Base-by-base conservation (phyloP, 208 protist species). In the Trichomonas gallinae region DNA sequence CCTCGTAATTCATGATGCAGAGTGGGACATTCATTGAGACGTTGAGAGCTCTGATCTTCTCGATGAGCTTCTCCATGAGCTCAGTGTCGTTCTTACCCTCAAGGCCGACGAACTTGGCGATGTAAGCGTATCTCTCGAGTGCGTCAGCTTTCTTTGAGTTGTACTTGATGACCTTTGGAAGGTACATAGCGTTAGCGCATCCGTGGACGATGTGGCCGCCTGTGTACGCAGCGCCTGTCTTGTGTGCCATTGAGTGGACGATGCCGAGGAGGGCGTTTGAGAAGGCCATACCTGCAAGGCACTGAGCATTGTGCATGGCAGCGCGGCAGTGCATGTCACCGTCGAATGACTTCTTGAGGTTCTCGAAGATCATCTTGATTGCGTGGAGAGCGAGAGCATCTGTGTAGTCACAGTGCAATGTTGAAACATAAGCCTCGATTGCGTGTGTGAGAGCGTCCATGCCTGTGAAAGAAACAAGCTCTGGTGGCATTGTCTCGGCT, bases 211-310 rank as follows among this genome's bases (percentile, higher is more conserved):
- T 91, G 49, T 97, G 87, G 2, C 87, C 87, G 6, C 87, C 87
- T 34, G 0, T 51, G 34, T 51, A 93, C 34, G 44, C 87, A 58
- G 87, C 87, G 26, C 87, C 87, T 51, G 87, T 93, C 45, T 97
- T 97, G 63, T 98, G 97, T n/a, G 97, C 97, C n/a, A 97, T 97
- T n/a, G 96, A 96, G 51, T 98, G 97, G 38, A 85, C 87, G 58
- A 98, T 96, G 81, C 97, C 97, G 44, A 98, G 89, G 96, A 97
- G 97, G 17, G 97, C 97, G 42, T 97, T 97, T 2, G 96, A 85
- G 46, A 98, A 98, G 40, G 97, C 97, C 96, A 98, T 97, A 82
- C 97, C 97, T 46, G 97, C 96, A 48, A 97, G 96, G 21, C 97
- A 97, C 36, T 97, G 96, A 13, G 96, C 97, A 42, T 97, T 36